Evolutionary conservation across 495 filamentous ascomycete species (phyloP).

Genomic region (Annulohypoxylon nitens): DNA sequence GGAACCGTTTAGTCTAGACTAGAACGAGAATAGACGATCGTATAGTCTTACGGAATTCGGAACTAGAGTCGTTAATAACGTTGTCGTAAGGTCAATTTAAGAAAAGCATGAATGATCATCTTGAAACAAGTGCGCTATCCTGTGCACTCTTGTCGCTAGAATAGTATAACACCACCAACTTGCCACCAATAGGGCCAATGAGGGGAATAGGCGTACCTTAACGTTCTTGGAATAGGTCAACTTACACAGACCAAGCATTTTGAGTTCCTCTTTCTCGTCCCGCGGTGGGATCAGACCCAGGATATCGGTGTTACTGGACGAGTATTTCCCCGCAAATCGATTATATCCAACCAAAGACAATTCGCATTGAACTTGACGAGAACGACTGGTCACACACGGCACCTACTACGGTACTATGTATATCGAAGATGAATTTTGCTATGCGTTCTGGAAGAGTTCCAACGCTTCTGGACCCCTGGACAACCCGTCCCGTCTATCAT

Average conservation of each 20-base stretch:
- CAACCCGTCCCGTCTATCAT: conserved; percentile 29
- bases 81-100: conserved; percentile 28
- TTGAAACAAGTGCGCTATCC: conserved; percentile 42
- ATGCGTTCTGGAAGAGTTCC: conserved; percentile 47
- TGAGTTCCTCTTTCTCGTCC: conserved; percentile 31
- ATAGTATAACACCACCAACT: conserved; percentile 31
- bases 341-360: conserved; percentile 45
- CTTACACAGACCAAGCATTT: conserved; percentile 39
- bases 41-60: conserved; percentile 33
- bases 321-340: conserved; percentile 53
- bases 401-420: conserved; percentile 37
- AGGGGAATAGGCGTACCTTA: conserved; percentile 12
- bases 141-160: conserved; percentile 23
- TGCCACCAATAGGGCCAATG: conserved; percentile 37
- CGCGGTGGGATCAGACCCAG: conserved; percentile 48
- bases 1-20: conserved; percentile 45
- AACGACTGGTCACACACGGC: conserved; percentile 41
- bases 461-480: conserved; percentile 12
- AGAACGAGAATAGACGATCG: conserved; percentile 31
- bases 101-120: conserved; percentile 39
- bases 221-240: conserved; percentile 32
- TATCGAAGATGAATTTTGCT: conserved; percentile 20
- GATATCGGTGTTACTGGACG: conserved; percentile 50
- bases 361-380: conserved; percentile 26
- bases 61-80: conserved; percentile 36